Evolutionary conservation across 192 early-diverging fungal genomes (phyloP).

Genomic region (Podochytrium sp.): DNA sequence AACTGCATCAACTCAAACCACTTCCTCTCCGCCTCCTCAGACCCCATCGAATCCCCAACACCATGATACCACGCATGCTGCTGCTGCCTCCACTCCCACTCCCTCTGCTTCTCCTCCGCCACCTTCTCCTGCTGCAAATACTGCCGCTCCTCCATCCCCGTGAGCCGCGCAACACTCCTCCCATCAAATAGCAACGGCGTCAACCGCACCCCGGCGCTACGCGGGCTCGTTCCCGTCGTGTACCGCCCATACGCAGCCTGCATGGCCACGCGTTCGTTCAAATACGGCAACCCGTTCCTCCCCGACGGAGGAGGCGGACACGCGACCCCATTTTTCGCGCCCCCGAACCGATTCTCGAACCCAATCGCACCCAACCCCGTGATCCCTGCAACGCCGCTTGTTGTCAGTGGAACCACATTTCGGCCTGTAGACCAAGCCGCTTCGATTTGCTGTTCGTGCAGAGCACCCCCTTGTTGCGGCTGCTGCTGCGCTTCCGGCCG

Average conservation of each 20-base stretch:
- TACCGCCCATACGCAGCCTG: neutral
- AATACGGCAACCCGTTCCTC: neutral
- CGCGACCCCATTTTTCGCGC: no score
- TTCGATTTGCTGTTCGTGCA: neutral
- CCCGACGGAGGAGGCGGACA: neutral
- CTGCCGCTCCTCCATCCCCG: neutral
- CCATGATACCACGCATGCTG: constrained; percentile 10
- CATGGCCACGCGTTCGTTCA: neutral
- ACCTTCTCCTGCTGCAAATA: neutral
- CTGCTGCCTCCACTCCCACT: neutral
- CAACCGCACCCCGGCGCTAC: neutral
- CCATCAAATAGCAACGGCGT: constrained; percentile 10
- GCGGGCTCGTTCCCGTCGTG: neutral
- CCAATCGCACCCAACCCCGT: neutral
- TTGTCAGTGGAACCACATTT: neutral
- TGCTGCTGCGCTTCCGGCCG: constrained; percentile 5
- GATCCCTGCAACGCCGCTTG: neutral
- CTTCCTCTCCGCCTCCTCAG: neutral
- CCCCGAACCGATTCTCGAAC: no score
- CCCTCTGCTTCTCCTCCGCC: neutral
- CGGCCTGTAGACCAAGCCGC: neutral
- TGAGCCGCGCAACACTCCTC: neutral
- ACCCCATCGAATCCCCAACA: neutral
- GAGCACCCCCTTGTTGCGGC: no score
- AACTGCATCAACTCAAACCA: constrained; percentile 6